Percentiles rank a stretch among this genome's conserved stretches.
These are phyloP conservation scores for Mitragyna speciosa DNA, from an alignment of 257 asterid species.

Conservation along the genomic window DNA sequence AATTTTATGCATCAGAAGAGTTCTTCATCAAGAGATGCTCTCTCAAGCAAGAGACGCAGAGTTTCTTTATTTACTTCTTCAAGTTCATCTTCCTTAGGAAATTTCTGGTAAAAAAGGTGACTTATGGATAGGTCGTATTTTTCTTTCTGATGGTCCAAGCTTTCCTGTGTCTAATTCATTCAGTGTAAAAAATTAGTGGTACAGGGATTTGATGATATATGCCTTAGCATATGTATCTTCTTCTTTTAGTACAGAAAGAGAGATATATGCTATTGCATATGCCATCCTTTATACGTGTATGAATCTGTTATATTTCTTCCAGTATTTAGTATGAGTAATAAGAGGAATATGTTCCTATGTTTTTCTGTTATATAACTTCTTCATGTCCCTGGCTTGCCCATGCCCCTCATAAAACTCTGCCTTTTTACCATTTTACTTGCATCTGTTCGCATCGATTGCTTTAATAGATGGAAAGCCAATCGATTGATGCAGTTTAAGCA, in stretches of 20 bases:
- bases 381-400: neutral
- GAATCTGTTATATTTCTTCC: constrained; percentile 22
- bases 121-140: neutral
- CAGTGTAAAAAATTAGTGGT: constrained; percentile 13
- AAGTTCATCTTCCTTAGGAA: constrained; percentile 45
- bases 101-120: constrained; percentile 50
- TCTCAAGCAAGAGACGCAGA: constrained; percentile 63
- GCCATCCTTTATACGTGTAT: constrained; percentile 31
- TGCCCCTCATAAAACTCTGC: neutral
- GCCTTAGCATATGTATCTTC: constrained; percentile 67
- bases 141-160: constrained; percentile 5
- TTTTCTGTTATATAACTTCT: neutral
- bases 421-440: neutral
- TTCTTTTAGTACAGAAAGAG: constrained; percentile 35
- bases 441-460: neutral
- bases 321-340: neutral
- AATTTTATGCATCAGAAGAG: constrained; percentile 80
- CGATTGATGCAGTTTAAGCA: neutral
- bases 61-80: constrained; percentile 47
- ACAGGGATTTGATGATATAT: constrained; percentile 38
- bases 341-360: neutral
- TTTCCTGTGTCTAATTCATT: constrained; percentile 13
- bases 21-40: constrained; percentile 52
- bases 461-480: neutral
- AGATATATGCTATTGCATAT: constrained; percentile 72